Percentiles rank a stretch among this genome's conserved stretches.
Evolutionary conservation across 208 protist genomes (phyloP).

Genomic region (Leishmania amazonensis): DNA sequence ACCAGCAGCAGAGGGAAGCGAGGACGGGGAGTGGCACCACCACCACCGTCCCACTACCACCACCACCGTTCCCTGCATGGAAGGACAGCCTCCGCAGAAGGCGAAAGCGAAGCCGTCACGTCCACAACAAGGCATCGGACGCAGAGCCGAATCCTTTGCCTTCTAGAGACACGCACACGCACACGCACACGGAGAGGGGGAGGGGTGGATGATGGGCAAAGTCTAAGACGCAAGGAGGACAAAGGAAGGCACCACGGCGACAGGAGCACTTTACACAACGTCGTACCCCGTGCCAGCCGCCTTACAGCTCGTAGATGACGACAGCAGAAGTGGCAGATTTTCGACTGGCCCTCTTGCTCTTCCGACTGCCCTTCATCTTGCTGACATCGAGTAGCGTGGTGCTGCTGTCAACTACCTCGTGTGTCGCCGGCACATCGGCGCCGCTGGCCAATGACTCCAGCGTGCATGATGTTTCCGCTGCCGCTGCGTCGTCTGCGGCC

Average conservation of each 20-base stretch:
- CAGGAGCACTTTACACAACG: neutral
- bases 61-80: too few relatives aligned
- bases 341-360: neutral
- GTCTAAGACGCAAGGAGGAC: neutral
- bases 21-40: too few relatives aligned
- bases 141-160: too few relatives aligned
- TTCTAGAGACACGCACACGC: neutral
- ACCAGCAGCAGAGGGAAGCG: neutral
- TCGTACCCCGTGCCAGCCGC: neutral
- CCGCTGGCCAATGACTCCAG: neutral
- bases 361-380: neutral
- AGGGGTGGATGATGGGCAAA: neutral
- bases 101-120: too few relatives aligned
- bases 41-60: too few relatives aligned
- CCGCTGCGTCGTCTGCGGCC: neutral
- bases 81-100: too few relatives aligned
- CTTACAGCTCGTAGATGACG: constrained; percentile 1
- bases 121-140: too few relatives aligned
- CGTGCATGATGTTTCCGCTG: neutral
- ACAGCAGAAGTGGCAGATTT: neutral
- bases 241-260: neutral
- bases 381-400: neutral
- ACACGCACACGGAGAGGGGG: neutral
- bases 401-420: neutral
- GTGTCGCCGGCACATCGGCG: neutral